Evolutionary conservation across 139 green algal species (phyloP).

Genomic region (Chlorella sp.): DNA sequence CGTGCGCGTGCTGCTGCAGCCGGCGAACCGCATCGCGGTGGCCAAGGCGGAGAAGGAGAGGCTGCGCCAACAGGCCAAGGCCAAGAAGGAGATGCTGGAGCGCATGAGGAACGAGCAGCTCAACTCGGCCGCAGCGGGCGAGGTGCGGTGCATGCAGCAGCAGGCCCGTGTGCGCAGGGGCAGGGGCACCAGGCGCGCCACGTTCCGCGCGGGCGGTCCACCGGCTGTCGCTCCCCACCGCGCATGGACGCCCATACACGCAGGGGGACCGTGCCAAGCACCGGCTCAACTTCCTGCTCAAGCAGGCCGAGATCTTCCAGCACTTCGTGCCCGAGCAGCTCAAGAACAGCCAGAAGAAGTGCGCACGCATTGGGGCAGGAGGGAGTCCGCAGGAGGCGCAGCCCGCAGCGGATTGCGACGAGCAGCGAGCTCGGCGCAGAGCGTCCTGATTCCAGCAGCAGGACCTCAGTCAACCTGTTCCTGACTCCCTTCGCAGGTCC

Average conservation of each 20-base stretch:
- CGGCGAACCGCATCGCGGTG: constrained; percentile 35
- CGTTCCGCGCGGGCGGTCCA: neutral
- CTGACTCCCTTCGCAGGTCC: too few species aligned
- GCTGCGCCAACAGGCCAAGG: constrained; percentile 67
- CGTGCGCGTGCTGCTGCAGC: neutral
- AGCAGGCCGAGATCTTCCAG: constrained; percentile 97
- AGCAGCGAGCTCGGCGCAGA: too few species aligned
- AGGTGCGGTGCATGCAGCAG: constrained; percentile 1
- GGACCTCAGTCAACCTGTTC: too few species aligned
- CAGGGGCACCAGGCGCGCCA: neutral
- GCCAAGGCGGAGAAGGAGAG: constrained; percentile 75
- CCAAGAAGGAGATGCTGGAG: constrained; percentile 81
- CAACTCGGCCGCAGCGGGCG: neutral
- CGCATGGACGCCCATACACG: neutral
- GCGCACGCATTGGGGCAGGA: neutral
- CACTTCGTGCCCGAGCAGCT: constrained; percentile 75
- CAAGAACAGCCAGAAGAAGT: constrained; percentile 52
- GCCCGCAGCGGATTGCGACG: neutral
- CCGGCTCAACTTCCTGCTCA: constrained; percentile 89
- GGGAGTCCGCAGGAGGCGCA: neutral
- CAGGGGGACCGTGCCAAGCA: constrained; percentile 67
- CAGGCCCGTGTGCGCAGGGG: neutral
- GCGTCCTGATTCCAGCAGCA: too few species aligned
- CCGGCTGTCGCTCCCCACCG: neutral
- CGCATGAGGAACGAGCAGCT: constrained; percentile 68